phyloP scores from a whole-genome alignment of 2,329 filamentous ascomycete species.

The Leptographium radiaticola region DNA sequence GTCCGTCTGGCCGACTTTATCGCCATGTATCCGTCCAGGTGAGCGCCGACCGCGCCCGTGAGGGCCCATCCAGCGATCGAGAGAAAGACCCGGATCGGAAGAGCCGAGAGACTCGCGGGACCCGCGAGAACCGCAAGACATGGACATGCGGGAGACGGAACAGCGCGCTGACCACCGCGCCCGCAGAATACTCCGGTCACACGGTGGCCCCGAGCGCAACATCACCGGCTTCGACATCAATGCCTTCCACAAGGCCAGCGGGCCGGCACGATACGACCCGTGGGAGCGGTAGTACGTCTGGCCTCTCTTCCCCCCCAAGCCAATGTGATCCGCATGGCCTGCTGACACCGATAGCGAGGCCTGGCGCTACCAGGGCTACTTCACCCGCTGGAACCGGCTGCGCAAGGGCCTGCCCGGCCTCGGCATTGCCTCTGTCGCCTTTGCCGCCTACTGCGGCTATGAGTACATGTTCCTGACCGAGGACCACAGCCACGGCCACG shows the following conservation, averaged over 20 bases:
- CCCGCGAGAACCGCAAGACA: background rate
- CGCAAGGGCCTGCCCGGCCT: slow-evolving; percentile 77
- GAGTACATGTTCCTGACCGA: slow-evolving; percentile 75
- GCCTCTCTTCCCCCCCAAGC: background rate
- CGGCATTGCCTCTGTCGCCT: slow-evolving; percentile 84
- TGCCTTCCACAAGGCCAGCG: slow-evolving; percentile 62
- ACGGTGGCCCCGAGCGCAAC: slow-evolving; percentile 48
- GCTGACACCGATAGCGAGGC: slow-evolving; percentile 53
- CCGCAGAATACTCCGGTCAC: slow-evolving; percentile 36
- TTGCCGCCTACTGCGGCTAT: slow-evolving; percentile 77
- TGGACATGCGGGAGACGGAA: background rate
- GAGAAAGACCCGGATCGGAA: background rate
- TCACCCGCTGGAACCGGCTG: slow-evolving; percentile 82
- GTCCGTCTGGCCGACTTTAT: slow-evolving; percentile 1
- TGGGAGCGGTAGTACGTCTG: slow-evolving; percentile 50
- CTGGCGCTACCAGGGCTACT: slow-evolving; percentile 86
- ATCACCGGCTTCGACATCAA: slow-evolving; percentile 87
- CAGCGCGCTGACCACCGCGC: background rate
- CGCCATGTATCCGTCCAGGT: slow-evolving; percentile 24
- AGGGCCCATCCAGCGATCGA: background rate
- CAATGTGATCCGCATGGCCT: background rate
- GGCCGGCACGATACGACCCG: slow-evolving; percentile 49
- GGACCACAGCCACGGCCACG: slow-evolving; percentile 37
- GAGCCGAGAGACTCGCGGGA: background rate
- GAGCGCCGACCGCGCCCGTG: slow-evolving; percentile 3